Evolutionary conservation across 2,329 filamentous ascomycete species (phyloP), one percentile per base, ranked within the genome.

Genomic region (Chrysoporthe puriensis): DNA sequence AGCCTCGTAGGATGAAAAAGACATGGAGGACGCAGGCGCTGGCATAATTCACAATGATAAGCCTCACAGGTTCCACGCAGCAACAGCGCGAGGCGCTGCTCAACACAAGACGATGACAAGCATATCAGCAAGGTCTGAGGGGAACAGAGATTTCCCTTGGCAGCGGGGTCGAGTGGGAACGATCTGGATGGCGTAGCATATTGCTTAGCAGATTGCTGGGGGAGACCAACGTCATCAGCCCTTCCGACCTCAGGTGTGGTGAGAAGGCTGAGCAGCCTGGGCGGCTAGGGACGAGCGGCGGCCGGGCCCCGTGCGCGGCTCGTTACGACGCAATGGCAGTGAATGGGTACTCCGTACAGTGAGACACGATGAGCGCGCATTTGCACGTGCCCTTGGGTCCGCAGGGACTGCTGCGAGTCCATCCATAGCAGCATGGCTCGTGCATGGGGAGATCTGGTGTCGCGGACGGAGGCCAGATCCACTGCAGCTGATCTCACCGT

Each of bases 261-360:
- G 54, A 40, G 54, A 57, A 57, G 54, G 54, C 54, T 40, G 54
- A 57, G 54, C 54, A 13, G 54, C n/a, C 54, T 18, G 54, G 34
- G 34, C 18, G 34, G 16, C 54, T 7, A 16, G 54, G 54, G n/a
- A 18, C 54, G 54, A 57, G 32, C 32, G 21, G 50, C 26, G 14
- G 50, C 50, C 26, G 50, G 14, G 50, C 32, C 50, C 32, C 48
- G 26, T 32, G n/a, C 11, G 48, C 26, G 48, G 21, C 48, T 52
- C 48, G 48, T 52, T 52, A 26, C 48, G 48, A 50, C 26, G 48
- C n/a, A 21, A 21, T 52, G 21, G 48, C 26, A 26, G 26, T 26
- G 26, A 26, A 21, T 52, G 21, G 21, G 21, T 52, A 21, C 48
- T 52, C 26, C 48, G n/a, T 50, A 50, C 21, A n/a, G n/a, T 13